These are phyloP conservation scores for Nowakowskiella sp. DNA, from an alignment of 192 early-diverging fungal genomes.

Conservation along the genomic window DNA sequence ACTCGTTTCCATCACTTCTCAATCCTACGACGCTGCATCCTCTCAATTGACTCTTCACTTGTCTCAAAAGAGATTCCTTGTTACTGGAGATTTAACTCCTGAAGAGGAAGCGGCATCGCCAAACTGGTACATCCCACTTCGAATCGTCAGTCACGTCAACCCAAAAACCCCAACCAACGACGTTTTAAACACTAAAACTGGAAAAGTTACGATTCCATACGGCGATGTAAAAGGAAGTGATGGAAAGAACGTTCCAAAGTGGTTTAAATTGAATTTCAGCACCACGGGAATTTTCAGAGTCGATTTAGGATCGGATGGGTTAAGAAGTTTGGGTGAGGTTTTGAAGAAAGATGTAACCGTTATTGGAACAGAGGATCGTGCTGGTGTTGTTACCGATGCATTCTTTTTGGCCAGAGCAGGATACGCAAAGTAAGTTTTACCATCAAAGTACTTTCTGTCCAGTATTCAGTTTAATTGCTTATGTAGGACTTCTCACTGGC, in stretches of 20 bases:
- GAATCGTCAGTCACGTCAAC: conserved; percentile 25
- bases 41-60: conserved; percentile 48
- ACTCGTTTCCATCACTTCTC: conserved; percentile 61
- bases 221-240: conserved; percentile 17
- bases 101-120: conserved; percentile 61
- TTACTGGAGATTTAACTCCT: conserved; percentile 62
- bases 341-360: conserved; percentile 39
- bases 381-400: conserved; percentile 77
- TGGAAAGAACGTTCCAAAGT: too few species aligned
- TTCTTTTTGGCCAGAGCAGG: conserved; percentile 73
- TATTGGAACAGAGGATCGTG: conserved; percentile 56
- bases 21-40: conserved; percentile 34
- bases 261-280: conserved; percentile 80
- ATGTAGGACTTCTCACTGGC: conserved; percentile 61
- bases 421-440: too few species aligned
- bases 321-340: conserved; percentile 21
- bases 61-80: conserved; percentile 76
- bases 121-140: conserved; percentile 80
- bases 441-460: too few species aligned
- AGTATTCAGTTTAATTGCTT: too few species aligned
- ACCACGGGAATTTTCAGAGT: conserved; percentile 84
- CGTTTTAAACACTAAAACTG: conserved; percentile 39
- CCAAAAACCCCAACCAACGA: conserved; percentile 37
- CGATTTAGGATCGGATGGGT: conserved; percentile 19
- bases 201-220: conserved; percentile 43